These are phyloP conservation scores for Lachancea dasiensis DNA, from an alignment of 805 yeast species.

Conservation along the genomic window DNA sequence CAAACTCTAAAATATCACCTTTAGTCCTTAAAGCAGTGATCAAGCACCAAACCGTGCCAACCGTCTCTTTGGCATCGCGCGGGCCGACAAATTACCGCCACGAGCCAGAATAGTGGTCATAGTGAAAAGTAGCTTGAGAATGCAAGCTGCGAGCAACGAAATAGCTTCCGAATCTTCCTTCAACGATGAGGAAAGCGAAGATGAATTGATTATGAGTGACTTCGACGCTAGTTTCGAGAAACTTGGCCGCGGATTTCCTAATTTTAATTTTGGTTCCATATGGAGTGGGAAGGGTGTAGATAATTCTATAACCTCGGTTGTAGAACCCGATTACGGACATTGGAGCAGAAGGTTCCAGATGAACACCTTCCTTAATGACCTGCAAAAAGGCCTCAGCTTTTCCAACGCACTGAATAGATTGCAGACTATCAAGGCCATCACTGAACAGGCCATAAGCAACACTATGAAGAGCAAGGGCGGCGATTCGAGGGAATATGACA, in stretches of 20 bases:
- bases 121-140: too few relatives aligned
- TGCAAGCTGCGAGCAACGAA: too few relatives aligned
- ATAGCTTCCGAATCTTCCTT: too few relatives aligned
- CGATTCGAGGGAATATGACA: constrained; percentile 22
- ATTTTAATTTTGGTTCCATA: constrained; percentile 8
- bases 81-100: too few relatives aligned
- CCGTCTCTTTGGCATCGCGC: too few relatives aligned
- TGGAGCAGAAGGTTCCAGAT: constrained; percentile 28
- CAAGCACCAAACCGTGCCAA: too few relatives aligned
- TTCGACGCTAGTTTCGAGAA: constrained; percentile 11
- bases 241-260: constrained; percentile 13
- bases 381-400: constrained; percentile 42
- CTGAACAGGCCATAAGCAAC: constrained; percentile 27
- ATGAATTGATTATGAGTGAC: constrained; percentile 10
- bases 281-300: constrained; percentile 5
- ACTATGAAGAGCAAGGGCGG: constrained; percentile 16
- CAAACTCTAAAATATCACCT: too few relatives aligned
- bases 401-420: constrained; percentile 48
- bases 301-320: neutral
- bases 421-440: constrained; percentile 33
- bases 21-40: too few relatives aligned
- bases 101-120: too few relatives aligned
- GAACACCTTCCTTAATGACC: constrained; percentile 32
- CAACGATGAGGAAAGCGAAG: constrained; percentile 7
- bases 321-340: constrained; percentile 12